A percentile compares a stretch with the other conserved stretches of the same genome.
Conservation (phyloP, 2,329 filamentous ascomycete genomes). For the Venturia carpophila region DNA sequence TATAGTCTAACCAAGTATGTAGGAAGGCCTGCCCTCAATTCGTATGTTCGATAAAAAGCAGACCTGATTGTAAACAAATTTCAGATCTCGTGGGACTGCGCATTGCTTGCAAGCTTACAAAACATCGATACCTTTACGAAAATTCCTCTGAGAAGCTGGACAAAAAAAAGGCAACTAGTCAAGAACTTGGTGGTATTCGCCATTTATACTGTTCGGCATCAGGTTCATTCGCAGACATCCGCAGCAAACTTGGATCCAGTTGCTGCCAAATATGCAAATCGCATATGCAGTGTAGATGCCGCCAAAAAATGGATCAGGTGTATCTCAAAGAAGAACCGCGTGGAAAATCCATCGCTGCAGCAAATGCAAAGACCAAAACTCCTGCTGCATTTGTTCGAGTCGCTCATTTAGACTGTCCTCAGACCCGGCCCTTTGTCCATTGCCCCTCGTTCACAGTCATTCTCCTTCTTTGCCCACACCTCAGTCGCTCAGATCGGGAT, state of each 20-base stretch:
- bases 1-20: too few relatives aligned
- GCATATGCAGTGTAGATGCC: neutral
- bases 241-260: too few relatives aligned
- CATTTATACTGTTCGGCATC: neutral
- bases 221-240: neutral
- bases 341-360: neutral
- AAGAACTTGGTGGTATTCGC: neutral
- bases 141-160: too few relatives aligned
- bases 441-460: neutral
- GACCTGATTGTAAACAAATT: too few relatives aligned
- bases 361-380: slow-evolving; percentile 2
- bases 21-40: too few relatives aligned
- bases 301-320: slow-evolving; percentile 9
- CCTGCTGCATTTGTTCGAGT: neutral
- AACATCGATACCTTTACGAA: too few relatives aligned
- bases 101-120: too few relatives aligned
- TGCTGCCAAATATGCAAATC: neutral
- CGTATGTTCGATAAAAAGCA: too few relatives aligned
- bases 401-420: neutral
- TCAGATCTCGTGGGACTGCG: too few relatives aligned
- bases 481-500: slow-evolving; percentile 59
- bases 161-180: neutral
- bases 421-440: neutral
- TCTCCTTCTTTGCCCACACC: neutral
- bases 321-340: slow-evolving; percentile 7